Evolutionary conservation across 805 yeast species (phyloP).

Genomic region (Gaillardinia entomophila): DNA sequence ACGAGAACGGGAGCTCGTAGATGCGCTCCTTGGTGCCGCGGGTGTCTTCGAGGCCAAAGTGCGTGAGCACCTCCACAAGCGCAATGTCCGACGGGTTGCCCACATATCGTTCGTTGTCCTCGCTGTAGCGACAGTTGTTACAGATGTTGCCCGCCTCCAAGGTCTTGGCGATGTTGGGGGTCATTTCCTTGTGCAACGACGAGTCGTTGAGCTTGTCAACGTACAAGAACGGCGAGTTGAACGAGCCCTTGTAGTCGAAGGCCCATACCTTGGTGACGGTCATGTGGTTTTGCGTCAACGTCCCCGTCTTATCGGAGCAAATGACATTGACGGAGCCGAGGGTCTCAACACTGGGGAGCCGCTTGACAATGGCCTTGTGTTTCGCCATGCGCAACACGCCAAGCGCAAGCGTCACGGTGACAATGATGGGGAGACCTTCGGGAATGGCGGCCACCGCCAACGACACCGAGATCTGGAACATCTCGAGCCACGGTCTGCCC

Average conservation of each 20-base stretch:
- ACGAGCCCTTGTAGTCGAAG: constrained; percentile 44
- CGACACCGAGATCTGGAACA: constrained; percentile 96
- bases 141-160: constrained; percentile 68
- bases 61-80: constrained; percentile 63
- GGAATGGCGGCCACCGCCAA: constrained; percentile 99
- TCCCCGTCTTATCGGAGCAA: constrained; percentile 80
- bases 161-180: constrained; percentile 49
- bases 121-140: constrained; percentile 67
- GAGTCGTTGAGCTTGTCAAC: constrained; percentile 44
- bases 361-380: constrained; percentile 87
- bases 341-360: constrained; percentile 93
- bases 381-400: constrained; percentile 97
- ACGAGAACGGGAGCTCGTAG: constrained; percentile 79
- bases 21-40: constrained; percentile 56
- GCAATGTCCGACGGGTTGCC: constrained; percentile 98
- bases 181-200: constrained; percentile 37
- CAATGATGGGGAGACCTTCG: constrained; percentile 97
- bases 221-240: constrained; percentile 35
- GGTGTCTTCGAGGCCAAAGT: constrained; percentile 66
- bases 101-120: constrained; percentile 61
- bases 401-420: constrained; percentile 91
- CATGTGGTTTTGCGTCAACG: constrained; percentile 87
- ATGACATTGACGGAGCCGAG: constrained; percentile 91
- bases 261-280: constrained; percentile 83
- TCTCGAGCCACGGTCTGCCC: constrained; percentile 93